Percentiles rank a stretch among this genome's conserved stretches.
Conservation (phyloP, 495 filamentous ascomycete species). For the Ramalina intermedia region DNA sequence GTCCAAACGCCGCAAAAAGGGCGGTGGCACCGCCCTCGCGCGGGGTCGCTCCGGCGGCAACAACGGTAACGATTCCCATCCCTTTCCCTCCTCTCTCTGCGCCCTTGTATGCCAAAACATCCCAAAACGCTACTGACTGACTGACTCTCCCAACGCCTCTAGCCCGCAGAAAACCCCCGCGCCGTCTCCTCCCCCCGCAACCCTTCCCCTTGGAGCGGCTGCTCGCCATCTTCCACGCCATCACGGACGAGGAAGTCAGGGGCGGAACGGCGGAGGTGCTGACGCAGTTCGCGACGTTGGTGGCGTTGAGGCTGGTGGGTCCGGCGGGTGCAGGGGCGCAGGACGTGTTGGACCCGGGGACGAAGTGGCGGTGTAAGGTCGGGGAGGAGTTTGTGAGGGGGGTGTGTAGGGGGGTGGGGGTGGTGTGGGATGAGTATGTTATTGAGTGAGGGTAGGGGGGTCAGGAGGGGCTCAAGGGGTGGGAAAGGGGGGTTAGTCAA, state of each 20-base stretch:
- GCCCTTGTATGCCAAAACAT: too few species aligned
- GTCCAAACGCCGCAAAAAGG: constrained; percentile 33
- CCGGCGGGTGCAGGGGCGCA: constrained; percentile 39
- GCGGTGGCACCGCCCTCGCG: constrained; percentile 17
- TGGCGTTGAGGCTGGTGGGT: constrained; percentile 61
- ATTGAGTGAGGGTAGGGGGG: constrained; percentile 31
- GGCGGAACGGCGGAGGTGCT: constrained; percentile 39
- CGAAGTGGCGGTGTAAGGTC: constrained; percentile 61
- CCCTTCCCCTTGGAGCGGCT: constrained; percentile 79
- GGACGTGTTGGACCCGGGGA: constrained; percentile 43
- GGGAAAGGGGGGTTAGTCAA: too few species aligned
- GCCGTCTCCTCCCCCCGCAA: constrained; percentile 29
- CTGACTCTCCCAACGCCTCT: constrained; percentile 7
- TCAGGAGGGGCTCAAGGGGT: neutral
- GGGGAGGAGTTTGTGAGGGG: constrained; percentile 56
- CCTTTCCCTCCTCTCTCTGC: too few species aligned
- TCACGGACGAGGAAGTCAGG: constrained; percentile 50
- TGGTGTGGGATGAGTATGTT: constrained; percentile 60
- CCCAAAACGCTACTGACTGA: too few species aligned
- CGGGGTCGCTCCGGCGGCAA: constrained; percentile 21
- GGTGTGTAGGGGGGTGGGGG: constrained; percentile 51
- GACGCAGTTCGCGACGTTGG: constrained; percentile 65
- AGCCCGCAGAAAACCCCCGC: constrained; percentile 30
- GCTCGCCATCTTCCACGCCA: constrained; percentile 71
- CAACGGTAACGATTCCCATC: too few species aligned